These are phyloP conservation scores for Tylopilus balloui DNA, from an alignment of 768 basidiomycete species.

Conservation along the genomic window DNA sequence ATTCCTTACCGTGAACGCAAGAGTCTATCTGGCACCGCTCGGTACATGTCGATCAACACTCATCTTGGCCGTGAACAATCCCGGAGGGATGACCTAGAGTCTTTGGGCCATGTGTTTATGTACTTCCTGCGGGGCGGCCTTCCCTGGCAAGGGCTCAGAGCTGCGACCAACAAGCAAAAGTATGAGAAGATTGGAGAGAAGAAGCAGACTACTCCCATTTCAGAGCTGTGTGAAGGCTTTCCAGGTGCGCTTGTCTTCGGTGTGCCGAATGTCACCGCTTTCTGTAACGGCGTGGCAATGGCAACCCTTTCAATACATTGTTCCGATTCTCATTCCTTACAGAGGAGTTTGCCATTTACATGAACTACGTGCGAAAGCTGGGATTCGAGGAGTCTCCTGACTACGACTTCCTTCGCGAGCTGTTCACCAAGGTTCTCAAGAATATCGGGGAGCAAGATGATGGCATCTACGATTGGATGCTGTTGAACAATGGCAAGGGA, in stretches of 20 bases:
- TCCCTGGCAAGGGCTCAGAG: conserved; percentile 97
- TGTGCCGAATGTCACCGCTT: neutral
- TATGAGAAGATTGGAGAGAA: conserved; percentile 99
- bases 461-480: conserved; percentile 94
- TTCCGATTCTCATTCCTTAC: conserved; percentile 1
- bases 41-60: conserved; percentile 99
- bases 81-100: conserved; percentile 93
- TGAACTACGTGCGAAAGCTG: conserved; percentile 98
- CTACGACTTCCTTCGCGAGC: conserved; percentile 94
- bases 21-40: conserved; percentile 91
- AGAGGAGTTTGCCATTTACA: conserved; percentile 97
- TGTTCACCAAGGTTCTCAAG: conserved; percentile 90
- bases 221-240: conserved; percentile 94
- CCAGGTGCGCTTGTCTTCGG: conserved; percentile 52
- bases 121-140: conserved; percentile 95
- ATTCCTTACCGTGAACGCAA: conserved; percentile 99
- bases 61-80: conserved; percentile 95
- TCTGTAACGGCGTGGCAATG: neutral
- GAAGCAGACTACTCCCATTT: conserved; percentile 90
- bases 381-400: conserved; percentile 98
- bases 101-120: conserved; percentile 98
- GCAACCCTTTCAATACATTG: neutral
- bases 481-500: conserved; percentile 89
- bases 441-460: conserved; percentile 86
- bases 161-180: conserved; percentile 99